Evolutionary conservation across 75 land plant genomes (phyloP), one percentile per base, ranked within the genome.

Genomic region (Pinus albicaulis): DNA sequence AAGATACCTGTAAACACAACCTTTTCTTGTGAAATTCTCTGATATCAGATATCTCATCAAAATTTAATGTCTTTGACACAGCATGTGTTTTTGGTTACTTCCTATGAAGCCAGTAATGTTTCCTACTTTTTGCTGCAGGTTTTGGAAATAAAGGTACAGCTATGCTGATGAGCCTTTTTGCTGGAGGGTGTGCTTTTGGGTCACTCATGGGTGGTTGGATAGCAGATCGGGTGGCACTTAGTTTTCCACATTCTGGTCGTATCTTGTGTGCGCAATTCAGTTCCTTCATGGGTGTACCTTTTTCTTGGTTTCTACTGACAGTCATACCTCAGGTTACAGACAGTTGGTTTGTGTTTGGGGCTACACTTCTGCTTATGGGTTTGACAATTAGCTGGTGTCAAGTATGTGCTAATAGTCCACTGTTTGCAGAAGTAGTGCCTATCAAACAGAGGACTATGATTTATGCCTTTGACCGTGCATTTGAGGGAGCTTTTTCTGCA

Each of bases 341-440:
- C 23, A 81, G 83, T 58, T 95, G 85, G 81, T 68, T 24, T 72
- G 72, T 78, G 10, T 97, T 81, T 77, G 93, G 88, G 12, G 61
- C 75, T 26, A 97, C 98, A 17, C 87, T 97, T 59, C 77, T 93
- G 59, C 72, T 81, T 34, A 97, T 97, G 99, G 99, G 99, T 56
- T 76, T 95, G 72, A 86, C 90, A 16, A 92, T 97, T 74, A 97
- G 99, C 77, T 97, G 99, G 99, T 88, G 89, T 72, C 92, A 81
- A 74, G 85, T 89, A n/a, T 95, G 95, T 73, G 92, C 89, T 17
- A 94, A 95, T 68, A 93, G 80, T 63, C 99, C 99, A 75, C 91
- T 97, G 71, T 97, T 92, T 76, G 99, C 99, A 14, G 98, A 94
- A 44, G 90, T 97, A 4, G 99, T 97, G n/a, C 99, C 95, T 19